Conservation (phyloP, 192 early-diverging fungal species). For the Backusella psychrophila region DNA sequence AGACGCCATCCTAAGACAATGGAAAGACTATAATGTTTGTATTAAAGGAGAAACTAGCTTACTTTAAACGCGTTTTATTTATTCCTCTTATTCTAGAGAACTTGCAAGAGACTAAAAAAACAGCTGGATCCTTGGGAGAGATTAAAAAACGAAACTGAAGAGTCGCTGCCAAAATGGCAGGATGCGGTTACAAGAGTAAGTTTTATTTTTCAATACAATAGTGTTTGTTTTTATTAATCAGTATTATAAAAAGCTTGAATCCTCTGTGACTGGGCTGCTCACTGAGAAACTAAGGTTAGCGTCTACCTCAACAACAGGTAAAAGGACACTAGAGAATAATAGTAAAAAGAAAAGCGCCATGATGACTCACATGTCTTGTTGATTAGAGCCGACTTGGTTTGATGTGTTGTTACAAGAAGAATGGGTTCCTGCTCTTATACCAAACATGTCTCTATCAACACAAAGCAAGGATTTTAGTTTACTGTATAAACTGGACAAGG, state of each 20-base stretch:
- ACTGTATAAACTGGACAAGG: neutral
- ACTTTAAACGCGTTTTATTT: neutral
- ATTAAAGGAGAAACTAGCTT: neutral
- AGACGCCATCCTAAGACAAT: slow-evolving; percentile 12
- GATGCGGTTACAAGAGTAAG: neutral
- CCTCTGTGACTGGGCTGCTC: neutral
- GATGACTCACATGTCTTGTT: too few relatives aligned
- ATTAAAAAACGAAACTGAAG: neutral
- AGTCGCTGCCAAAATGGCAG: neutral
- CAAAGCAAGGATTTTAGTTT: neutral
- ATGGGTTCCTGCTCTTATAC: neutral
- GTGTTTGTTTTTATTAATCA: neutral
- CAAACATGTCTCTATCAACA: neutral
- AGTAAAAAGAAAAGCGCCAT: too few relatives aligned
- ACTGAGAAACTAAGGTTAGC: neutral
- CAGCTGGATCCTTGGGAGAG: neutral
- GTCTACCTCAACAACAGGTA: neutral
- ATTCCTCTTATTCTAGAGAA: neutral
- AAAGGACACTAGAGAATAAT: neutral
- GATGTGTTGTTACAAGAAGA: neutral
- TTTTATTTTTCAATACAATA: neutral
- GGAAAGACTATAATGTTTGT: slow-evolving; percentile 17
- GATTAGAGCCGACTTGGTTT: neutral
- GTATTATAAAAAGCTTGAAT: neutral
- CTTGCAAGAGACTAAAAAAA: neutral